Evolutionary conservation across 164 flowering plant species (phyloP).

Genomic region (Houttuynia cordata): DNA sequence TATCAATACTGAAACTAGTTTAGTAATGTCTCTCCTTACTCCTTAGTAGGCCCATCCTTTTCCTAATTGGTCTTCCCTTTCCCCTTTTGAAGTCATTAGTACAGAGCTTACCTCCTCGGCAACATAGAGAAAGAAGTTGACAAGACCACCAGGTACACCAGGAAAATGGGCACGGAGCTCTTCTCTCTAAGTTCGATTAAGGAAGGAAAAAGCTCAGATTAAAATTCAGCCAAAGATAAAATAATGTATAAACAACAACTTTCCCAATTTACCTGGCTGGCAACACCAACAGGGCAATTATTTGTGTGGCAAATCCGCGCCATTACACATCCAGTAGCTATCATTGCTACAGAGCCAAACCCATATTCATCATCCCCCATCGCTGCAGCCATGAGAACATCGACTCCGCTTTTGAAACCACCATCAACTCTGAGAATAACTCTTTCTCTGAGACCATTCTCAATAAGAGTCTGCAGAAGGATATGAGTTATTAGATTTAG

Average conservation of each 20-base stretch:
- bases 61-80: too few species aligned
- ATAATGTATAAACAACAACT: neutral
- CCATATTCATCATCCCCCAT: constrained; percentile 99
- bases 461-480: constrained; percentile 65
- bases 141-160: constrained; percentile 98
- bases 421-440: constrained; percentile 96
- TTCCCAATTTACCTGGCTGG: constrained; percentile 87
- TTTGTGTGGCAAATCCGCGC: constrained; percentile 99
- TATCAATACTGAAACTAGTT: too few species aligned
- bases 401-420: constrained; percentile 93
- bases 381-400: constrained; percentile 92
- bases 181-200: constrained; percentile 48
- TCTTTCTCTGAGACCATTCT: constrained; percentile 96
- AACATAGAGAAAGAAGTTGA: constrained; percentile 85
- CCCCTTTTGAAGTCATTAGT: neutral
- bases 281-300: constrained; percentile 99
- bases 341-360: constrained; percentile 98
- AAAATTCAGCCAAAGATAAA: constrained; percentile 3
- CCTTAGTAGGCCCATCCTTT: too few species aligned
- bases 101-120: constrained; percentile 83
- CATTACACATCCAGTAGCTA: constrained; percentile 98
- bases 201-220: neutral
- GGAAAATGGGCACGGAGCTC: constrained; percentile 96
- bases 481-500: neutral
- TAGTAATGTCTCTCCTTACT: too few species aligned